These are phyloP conservation scores for Trifolium subterraneum DNA, from an alignment of 306 rosid genomes.

Conservation along the genomic window DNA sequence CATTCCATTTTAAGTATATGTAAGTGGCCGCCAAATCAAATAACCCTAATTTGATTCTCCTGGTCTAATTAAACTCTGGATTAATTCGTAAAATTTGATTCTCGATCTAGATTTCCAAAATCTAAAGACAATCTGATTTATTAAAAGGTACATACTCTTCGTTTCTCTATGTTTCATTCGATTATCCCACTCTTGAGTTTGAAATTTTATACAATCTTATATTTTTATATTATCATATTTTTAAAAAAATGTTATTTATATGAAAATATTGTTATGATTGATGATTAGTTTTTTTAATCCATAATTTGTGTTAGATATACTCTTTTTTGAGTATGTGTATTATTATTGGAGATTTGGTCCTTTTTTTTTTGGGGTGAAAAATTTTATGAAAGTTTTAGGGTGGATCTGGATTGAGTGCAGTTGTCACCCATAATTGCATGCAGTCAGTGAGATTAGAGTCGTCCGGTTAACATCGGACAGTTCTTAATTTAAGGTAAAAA, in stretches of 20 bases:
- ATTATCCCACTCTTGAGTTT: neutral
- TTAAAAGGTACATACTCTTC: neutral
- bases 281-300: no score
- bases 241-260: no score
- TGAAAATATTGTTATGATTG: no score
- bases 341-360: neutral
- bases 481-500: no score
- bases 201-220: neutral
- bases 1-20: neutral
- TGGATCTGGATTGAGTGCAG: no score
- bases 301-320: no score
- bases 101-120: neutral
- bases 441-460: no score
- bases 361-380: no score
- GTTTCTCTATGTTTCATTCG: neutral
- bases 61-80: neutral
- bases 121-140: neutral
- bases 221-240: no score
- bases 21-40: neutral
- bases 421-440: no score
- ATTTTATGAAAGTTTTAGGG: no score
- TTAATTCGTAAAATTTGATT: neutral
- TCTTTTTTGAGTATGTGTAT: neutral
- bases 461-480: no score
- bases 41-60: neutral